Evolutionary conservation across 768 basidiomycete species (phyloP).

Genomic region (Tricholoma flavovirens): DNA sequence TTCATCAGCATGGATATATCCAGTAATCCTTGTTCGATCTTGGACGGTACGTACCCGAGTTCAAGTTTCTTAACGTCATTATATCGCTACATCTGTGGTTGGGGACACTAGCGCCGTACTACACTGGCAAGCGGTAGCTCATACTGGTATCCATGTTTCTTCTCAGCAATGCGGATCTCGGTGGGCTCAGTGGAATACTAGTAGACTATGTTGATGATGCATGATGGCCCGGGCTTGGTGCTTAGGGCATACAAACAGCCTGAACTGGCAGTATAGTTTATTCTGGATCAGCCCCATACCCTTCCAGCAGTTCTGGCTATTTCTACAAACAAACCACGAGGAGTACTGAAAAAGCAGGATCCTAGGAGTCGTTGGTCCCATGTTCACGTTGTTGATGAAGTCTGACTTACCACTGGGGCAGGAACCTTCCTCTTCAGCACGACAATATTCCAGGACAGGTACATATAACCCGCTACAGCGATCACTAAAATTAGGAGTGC

Average conservation of each 20-base stretch:
- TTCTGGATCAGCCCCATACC: too few species aligned
- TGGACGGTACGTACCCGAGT: not conserved
- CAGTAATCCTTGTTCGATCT: conserved; percentile 12
- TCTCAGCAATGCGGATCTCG: conserved; percentile 6
- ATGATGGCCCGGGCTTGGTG: too few species aligned
- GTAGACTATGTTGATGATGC: not conserved
- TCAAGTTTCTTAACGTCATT: not conserved
- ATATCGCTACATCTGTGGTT: not conserved
- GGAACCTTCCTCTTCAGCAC: too few species aligned
- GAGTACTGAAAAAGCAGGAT: too few species aligned
- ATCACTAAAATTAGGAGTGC: too few species aligned
- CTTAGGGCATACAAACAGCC: not conserved
- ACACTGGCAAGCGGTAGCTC: conserved; percentile 7
- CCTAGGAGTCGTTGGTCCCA: too few species aligned
- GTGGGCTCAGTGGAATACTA: conserved; percentile 6
- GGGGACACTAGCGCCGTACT: not conserved
- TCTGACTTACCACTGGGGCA: too few species aligned
- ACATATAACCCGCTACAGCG: too few species aligned
- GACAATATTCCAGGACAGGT: too few species aligned
- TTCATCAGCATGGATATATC: conserved; percentile 11
- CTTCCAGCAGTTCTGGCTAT: too few species aligned
- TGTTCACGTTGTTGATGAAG: too few species aligned
- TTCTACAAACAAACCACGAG: too few species aligned
- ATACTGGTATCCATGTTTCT: conserved; percentile 4
- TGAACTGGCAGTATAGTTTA: not conserved